Evolutionary conservation across 768 basidiomycete species (phyloP), one percentile per base, ranked within the genome.

Genomic region (Coprinopsis strossmayeri): DNA sequence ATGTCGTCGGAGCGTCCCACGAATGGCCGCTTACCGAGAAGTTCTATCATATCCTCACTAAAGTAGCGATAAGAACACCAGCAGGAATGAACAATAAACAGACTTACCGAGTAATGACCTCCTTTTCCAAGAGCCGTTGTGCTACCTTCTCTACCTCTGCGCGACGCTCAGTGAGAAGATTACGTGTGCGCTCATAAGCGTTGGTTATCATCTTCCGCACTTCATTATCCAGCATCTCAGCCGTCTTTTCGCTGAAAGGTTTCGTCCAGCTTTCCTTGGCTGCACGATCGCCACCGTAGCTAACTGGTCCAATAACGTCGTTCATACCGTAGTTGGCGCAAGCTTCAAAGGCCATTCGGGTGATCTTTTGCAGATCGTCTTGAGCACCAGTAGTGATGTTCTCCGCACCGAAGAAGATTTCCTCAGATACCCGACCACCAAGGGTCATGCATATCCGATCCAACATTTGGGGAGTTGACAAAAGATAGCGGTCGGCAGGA

Each of bases 401-500:
- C 59, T 85, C 86, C 3, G 62, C 51, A 17, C 91, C 91, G 61
- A 99, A 99, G 73, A 98, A 96, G 50, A 99, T 94, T 66, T 99
- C 96, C 68, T 99, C 96, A 0, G 94, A 88, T 5, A 98, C 95
- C 45, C 96, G 88, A 10, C 96, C 96, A 49, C 96, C 96, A 20
- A 99, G 78, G 0, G 96, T 98, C 91, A 98, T 97, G 66, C 92
- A 94, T 71, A 99, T 98, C 47, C 92, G 79, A 64, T 99, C 95
- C 24, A 78, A 62, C 78, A 99, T 87, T 65, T 98, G 94, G 39
- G 93, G 91, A 0, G 91, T 93, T 5, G 94, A 91, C 53, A 95
- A 81, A 18, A 99, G 81, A 72, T 95, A 98, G 38, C 91, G 87
- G 59, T 99, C 95, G 28, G 92, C 87, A 46, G 93, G 94, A 3